Base-by-base conservation (phyloP, 2,329 filamentous ascomycete genomes). In the Fusarium oxysporum region DNA sequence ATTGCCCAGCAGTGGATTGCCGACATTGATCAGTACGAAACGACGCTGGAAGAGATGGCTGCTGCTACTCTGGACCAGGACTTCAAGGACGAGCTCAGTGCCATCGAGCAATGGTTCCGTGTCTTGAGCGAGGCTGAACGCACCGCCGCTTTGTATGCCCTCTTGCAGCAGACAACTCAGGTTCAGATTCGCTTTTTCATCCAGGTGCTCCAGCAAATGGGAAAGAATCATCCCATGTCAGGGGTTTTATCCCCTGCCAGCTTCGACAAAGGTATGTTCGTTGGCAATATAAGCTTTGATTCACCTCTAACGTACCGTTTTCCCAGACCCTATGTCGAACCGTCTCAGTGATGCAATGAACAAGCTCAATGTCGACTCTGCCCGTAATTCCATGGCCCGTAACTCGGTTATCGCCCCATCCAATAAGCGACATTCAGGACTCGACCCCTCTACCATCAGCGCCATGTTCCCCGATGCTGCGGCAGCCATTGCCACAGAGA, bases 141-240 rank as follows among this genome's bases (percentile, higher is more conserved):
- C 71, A 99, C 96, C 25, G 96, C 96, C 70, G 96, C 96, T 54
- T 85, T 98, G 65, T 99, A 99, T 82, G 96, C 96, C 70, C 87
- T 99, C 77, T 88, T 99, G 68, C 96, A 99, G 86, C 96, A 99
- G 87, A 98, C 96, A 10, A 99, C 96, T 8, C 96, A 98, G 84
- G 96, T 99, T 70, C 96, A 99, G 85, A 97, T 98, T 80, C 92
- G 96, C 62, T 99, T 99, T 87, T 99, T 99, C 84, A 98, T 98
- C 76, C 96, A 98, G 84, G 95, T 99, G 51, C 87, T 99, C 77
- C 95, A 98, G 86, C 96, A 99, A 83, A 99, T 98, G 96, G 95
- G 95, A 73, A 97, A 98, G 85, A 97, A 92, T 79, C 95, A 98
- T 82, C 96, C 96, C 33, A 97, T 98, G 93, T 97, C 96, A 40